Conservation (phyloP, 805 yeast species). For the Spathaspora sp. region DNA sequence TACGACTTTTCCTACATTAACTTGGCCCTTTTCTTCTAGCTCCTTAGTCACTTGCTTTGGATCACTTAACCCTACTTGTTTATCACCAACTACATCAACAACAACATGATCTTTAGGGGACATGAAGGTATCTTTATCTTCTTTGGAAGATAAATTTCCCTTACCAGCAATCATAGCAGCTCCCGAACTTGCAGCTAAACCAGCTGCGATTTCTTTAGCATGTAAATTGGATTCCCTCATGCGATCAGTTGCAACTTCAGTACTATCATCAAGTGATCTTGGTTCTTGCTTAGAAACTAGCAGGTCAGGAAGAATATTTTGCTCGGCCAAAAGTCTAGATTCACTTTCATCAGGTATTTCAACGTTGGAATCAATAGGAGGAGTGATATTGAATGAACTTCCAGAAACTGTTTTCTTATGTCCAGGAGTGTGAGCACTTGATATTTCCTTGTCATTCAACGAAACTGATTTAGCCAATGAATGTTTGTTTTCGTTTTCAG, state of each 20-base stretch:
- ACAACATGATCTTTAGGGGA: constrained; percentile 9
- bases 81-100: constrained; percentile 34
- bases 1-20: constrained; percentile 27
- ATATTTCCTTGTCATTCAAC: not conserved
- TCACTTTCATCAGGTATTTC: not conserved
- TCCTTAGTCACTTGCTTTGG: constrained; percentile 30
- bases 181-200: not conserved
- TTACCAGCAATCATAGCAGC: not conserved
- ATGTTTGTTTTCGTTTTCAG: not conserved
- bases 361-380: not conserved
- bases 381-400: constrained; percentile 1
- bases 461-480: not conserved
- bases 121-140: not conserved
- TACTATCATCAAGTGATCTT: not conserved
- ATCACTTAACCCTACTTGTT: constrained; percentile 20
- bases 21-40: constrained; percentile 25
- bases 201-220: not conserved
- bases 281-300: not conserved
- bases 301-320: not conserved
- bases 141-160: too few relatives aligned
- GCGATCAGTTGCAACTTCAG: not conserved
- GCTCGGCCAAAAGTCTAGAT: not conserved
- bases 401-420: not conserved
- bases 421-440: not conserved
- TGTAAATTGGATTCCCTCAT: not conserved